These are phyloP conservation scores for Westerdykella sp. DNA, from an alignment of 2,329 filamentous ascomycete genomes.

Conservation along the genomic window DNA sequence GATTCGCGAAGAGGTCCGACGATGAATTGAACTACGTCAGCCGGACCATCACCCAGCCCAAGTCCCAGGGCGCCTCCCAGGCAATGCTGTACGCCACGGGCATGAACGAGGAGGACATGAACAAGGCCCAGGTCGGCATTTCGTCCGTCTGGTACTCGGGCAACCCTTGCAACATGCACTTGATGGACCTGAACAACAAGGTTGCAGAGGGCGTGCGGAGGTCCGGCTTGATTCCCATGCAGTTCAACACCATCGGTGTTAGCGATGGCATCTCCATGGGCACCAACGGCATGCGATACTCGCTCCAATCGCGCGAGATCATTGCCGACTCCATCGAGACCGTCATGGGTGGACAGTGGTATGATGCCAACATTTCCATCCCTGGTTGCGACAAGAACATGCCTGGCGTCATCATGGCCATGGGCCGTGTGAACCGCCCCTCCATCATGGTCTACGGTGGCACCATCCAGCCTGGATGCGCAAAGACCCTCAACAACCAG, in stretches of 20 bases:
- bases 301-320: constrained; percentile 87
- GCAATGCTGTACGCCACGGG: constrained; percentile 98
- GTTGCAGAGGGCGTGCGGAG: constrained; percentile 67
- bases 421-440: constrained; percentile 90
- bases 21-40: constrained; percentile 68
- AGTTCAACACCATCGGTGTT: constrained; percentile 98
- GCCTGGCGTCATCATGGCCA: constrained; percentile 63
- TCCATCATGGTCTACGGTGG: constrained; percentile 98
- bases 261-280: constrained; percentile 98
- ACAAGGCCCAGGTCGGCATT: constrained; percentile 95
- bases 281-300: constrained; percentile 93
- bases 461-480: constrained; percentile 87
- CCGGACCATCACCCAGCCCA: constrained; percentile 82
- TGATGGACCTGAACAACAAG: constrained; percentile 78
- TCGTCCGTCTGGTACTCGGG: constrained; percentile 97
- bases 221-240: constrained; percentile 81
- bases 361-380: constrained; percentile 93
- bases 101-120: constrained; percentile 77
- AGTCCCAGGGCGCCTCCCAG: constrained; percentile 96
- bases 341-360: constrained; percentile 98
- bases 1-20: constrained; percentile 24
- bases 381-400: constrained; percentile 99
- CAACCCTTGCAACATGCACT: constrained; percentile 99
- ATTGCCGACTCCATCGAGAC: constrained; percentile 99
- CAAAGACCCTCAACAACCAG: constrained; percentile 62